Evolutionary conservation across 169 alveolate genomes (phyloP), one percentile per base, ranked within the genome.

Genomic region (Plasmodium sp.): DNA sequence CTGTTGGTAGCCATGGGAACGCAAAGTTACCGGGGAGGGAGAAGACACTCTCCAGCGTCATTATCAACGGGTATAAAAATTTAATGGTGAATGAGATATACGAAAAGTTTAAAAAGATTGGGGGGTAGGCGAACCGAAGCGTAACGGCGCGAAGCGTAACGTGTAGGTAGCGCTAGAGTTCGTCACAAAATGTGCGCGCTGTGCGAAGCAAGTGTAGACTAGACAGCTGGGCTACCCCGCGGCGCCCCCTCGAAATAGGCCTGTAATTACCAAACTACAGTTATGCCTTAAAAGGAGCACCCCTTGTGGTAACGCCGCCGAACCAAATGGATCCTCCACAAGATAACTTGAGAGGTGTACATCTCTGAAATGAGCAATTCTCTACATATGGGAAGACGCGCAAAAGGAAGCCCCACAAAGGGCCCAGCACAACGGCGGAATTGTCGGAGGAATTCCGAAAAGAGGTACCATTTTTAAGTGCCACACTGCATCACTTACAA

Each of bases 21-120:
- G 36, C 14, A 12, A 43, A 54, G 5, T 27, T 16, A 54, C 16
- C 79, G 62, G 18, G 22, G 18, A 73, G 62, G 48, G 41, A 16
- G 16, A 67, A 67, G 39, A 27, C 77, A 67, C 33, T 85, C 36
- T 73, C 85, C 36, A 75, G 39, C 18, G 81, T 41, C 41, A 85
- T 85, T 75, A 33, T 85, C 33, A 56, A 51, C 62, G 51, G 93
- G 18, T 85, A 85, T 75, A 85, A 85, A 74, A 74, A 45, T 74
- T 75, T 74, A 54, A 74, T 85, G 93, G 54, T 74, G n/a, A 85
- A 85, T 54, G 79, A 85, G 77, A 85, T 85, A 62, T 85, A 85
- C 34, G 93, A 85, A 33, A 85, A 75, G 56, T 85, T 85, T 85
- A 85, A 85, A 77, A 85, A 74, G 51, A 43, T 85, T 31, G 93